Conservation (phyloP, 2,329 filamentous ascomycete genomes). For the Fusarium proliferatum region DNA sequence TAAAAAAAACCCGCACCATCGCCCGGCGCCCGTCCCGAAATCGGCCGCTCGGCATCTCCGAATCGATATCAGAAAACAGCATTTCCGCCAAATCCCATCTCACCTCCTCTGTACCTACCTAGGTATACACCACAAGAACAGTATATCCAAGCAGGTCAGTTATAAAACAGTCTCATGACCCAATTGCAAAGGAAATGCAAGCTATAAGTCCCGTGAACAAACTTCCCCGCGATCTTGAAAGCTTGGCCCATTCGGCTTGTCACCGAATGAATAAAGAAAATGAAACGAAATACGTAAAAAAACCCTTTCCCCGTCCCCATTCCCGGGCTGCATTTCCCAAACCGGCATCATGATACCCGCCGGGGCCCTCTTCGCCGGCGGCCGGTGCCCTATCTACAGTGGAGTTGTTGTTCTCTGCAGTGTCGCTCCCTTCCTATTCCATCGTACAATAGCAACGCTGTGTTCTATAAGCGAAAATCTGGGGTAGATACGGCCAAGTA, state of each 20-base stretch:
- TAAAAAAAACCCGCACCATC: neutral
- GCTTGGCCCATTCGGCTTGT: neutral
- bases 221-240: neutral
- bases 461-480: conserved; percentile 10
- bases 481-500: conserved; percentile 22
- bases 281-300: conserved; percentile 30
- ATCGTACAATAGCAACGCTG: conserved; percentile 1
- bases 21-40: neutral
- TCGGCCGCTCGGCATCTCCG: neutral
- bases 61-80: neutral
- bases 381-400: conserved; percentile 25
- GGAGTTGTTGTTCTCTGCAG: conserved; percentile 3
- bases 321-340: neutral
- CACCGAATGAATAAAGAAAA: conserved; percentile 27
- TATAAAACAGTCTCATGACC: neutral
- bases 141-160: neutral
- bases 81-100: neutral
- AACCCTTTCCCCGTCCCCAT: neutral
- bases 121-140: neutral
- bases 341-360: conserved; percentile 13
- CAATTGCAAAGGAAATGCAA: conserved; percentile 1
- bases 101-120: too few species aligned
- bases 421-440: conserved; percentile 2
- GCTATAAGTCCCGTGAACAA: neutral
- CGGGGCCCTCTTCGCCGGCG: conserved; percentile 25